Conservation (phyloP, 2,329 filamentous ascomycete genomes). For the Fusarium agapanthi region DNA sequence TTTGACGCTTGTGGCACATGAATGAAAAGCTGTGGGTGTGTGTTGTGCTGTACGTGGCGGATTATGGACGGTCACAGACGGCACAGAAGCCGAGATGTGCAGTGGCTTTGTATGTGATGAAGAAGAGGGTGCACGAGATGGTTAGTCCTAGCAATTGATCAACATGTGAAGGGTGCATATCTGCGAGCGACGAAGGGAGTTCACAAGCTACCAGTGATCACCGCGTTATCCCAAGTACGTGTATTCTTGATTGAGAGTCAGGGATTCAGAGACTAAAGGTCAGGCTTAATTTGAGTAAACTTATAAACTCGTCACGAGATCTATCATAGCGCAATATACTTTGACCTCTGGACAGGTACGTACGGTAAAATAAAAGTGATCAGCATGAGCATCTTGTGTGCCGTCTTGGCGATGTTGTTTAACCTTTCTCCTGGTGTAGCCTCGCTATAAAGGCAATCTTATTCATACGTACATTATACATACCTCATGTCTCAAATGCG, state of each 20-base stretch:
- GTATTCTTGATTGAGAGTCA: too few species aligned
- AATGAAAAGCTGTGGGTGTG: constrained; percentile 17
- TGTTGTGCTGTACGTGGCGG: constrained; percentile 21
- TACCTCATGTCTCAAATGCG: background rate
- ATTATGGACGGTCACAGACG: constrained; percentile 24
- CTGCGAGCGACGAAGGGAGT: background rate
- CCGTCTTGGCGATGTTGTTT: constrained; percentile 15
- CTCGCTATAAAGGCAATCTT: constrained; percentile 2
- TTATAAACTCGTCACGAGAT: background rate
- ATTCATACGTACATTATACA: background rate
- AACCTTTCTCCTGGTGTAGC: background rate
- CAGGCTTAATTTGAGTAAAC: background rate
- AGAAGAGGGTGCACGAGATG: constrained; percentile 26
- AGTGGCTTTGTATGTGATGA: constrained; percentile 7
- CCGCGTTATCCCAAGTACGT: background rate
- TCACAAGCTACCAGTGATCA: background rate
- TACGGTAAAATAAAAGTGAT: background rate
- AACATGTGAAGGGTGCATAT: background rate
- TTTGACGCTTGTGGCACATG: constrained; percentile 8
- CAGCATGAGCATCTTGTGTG: constrained; percentile 9
- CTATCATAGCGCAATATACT: background rate
- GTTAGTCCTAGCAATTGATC: constrained; percentile 1
- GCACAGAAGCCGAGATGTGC: constrained; percentile 22
- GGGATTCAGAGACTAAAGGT: background rate
- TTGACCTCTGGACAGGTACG: background rate